phyloP scores from a whole-genome alignment of 139 green algal genomes.

The Chloropicon primus region DNA sequence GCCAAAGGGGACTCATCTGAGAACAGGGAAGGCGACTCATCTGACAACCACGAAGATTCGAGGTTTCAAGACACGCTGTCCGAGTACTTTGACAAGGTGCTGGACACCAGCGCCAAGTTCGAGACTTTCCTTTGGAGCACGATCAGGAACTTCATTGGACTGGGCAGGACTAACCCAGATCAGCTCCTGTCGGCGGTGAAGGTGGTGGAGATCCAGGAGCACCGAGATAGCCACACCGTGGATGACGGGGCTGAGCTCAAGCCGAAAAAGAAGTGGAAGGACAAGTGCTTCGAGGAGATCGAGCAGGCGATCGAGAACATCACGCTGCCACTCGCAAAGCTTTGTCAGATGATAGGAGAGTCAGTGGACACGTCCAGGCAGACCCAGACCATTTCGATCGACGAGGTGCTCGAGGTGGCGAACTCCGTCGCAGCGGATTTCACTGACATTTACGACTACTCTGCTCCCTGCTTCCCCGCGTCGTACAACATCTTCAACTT shows the following conservation, averaged over 20 bases:
- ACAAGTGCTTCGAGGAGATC: conserved; percentile 31
- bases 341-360: conserved; percentile 34
- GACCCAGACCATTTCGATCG: conserved; percentile 19
- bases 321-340: conserved; percentile 29
- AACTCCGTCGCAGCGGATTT: conserved; percentile 16
- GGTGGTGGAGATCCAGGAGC: conserved; percentile 69
- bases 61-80: background rate
- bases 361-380: conserved; percentile 20
- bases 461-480: background rate
- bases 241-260: background rate
- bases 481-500: background rate
- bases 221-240: background rate
- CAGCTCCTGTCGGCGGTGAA: conserved; percentile 56
- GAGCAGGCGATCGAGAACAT: conserved; percentile 25
- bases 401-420: background rate
- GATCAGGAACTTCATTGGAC: conserved; percentile 35
- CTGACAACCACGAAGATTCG: too few relatives aligned
- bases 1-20: background rate
- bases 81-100: conserved; percentile 22
- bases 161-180: conserved; percentile 37
- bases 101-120: conserved; percentile 35
- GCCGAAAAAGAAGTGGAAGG: conserved; percentile 29
- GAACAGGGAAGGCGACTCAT: too few relatives aligned
- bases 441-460: conserved; percentile 20
- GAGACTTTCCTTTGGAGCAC: conserved; percentile 54